Base-by-base conservation (phyloP, 192 early-diverging fungal genomes). In the Coemansia sp. region DNA sequence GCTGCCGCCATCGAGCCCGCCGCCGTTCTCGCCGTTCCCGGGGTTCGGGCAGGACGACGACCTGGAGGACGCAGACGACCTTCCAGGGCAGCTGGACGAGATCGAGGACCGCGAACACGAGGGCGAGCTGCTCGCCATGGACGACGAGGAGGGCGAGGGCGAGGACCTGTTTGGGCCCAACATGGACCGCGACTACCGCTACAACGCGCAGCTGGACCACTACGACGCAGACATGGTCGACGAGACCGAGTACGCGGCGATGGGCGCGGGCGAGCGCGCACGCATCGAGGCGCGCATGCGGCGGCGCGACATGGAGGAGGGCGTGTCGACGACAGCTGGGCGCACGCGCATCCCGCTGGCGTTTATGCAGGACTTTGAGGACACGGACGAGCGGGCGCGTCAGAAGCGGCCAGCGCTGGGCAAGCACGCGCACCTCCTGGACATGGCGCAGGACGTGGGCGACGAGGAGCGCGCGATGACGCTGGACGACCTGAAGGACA, bases 81-180 rank as follows among this genome's bases (percentile, higher is more conserved):
- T 67, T 28, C 77, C 74, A 0, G 74, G 54, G 21, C 56, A 49
- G 7, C 61, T 77, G 43, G 64, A 64, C 18, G 61, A 53, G 10
- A 44, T 64, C 40, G 42, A 32, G 62, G 60, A 58, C 24, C 58
- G 47, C 31, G 73, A 77, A 22, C 66, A 75, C 11, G 80, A 79
- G 46, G 80, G 64, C 24, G 73, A 75, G 60, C 50, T 71, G 49
- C 55, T 79, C 31, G 65, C 68, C 2, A 14, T 50, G 10, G 63
- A 71, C 18, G 81, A 85, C 31, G 86, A 90, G 22, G 87, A 92
- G 49, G 97, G 95, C 24, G 87, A 92, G 49, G 97, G 95, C 12
- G 93, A 94, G 65, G 93, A 98, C 78, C 80, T 98, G 63, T 95
- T 93, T 81, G 91, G 88, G 11, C 86, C 87, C 19, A 83, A 84